Evolutionary conservation across 2,329 filamentous ascomycete genomes (phyloP).

Genomic region (Meredithiella fracta): DNA sequence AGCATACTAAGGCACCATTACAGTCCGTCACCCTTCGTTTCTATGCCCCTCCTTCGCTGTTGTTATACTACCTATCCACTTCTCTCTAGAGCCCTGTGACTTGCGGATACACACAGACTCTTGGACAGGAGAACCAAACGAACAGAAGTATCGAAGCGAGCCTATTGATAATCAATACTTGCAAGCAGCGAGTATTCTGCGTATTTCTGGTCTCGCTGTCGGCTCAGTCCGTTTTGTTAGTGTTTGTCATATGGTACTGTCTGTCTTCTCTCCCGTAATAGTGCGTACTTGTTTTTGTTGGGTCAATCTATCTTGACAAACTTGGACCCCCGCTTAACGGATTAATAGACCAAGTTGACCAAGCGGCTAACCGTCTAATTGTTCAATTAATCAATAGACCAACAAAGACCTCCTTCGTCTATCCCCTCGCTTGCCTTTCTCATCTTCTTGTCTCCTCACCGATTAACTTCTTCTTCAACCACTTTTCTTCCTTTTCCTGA

Average conservation of each 20-base stretch:
- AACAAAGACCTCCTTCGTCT: too few species aligned
- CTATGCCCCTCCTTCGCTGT: not conserved
- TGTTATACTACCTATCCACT: not conserved
- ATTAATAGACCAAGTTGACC: not conserved
- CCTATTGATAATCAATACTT: too few species aligned
- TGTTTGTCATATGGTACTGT: too few species aligned
- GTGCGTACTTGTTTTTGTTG: not conserved
- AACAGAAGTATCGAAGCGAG: not conserved
- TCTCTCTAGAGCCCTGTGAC: slow-evolving; percentile 2
- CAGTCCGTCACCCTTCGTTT: not conserved
- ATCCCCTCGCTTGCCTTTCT: too few species aligned
- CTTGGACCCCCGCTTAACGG: not conserved
- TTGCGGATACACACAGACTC: not conserved
- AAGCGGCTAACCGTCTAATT: not conserved
- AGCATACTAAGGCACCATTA: too few species aligned
- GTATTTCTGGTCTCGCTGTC: too few species aligned
- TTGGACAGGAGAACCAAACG: not conserved
- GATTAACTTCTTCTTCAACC: not conserved
- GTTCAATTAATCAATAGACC: too few species aligned
- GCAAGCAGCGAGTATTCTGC: too few species aligned
- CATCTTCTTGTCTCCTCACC: not conserved
- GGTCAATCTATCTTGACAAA: not conserved
- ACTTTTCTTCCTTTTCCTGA: not conserved
- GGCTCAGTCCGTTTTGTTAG: too few species aligned
- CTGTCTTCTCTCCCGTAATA: too few species aligned